A percentile compares a stretch with the other conserved stretches of the same genome.
phyloP scores from a whole-genome alignment of 148 eudicot species.

The Fagopyrum homotropicum region DNA sequence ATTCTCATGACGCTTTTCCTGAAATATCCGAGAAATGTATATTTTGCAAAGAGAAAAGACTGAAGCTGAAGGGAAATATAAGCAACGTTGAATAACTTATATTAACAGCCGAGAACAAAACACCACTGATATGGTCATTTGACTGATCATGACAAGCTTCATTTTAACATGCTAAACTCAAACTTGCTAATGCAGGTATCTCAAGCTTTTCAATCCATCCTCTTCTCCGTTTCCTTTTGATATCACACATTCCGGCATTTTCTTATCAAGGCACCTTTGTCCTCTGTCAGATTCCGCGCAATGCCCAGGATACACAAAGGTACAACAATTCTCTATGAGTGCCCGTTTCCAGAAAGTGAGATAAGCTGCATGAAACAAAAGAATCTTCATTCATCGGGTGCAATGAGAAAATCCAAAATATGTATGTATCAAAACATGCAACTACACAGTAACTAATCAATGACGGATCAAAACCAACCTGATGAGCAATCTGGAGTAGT shows the following conservation, averaged over 20 bases:
- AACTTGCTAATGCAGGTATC: not conserved
- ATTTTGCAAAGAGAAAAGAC: not conserved
- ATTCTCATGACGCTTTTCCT: not conserved
- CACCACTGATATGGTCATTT: not conserved
- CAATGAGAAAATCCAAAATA: not conserved
- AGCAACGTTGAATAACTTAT: not conserved
- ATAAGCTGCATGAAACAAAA: slow-evolving; percentile 9
- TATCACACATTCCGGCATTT: not conserved
- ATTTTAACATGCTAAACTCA: not conserved
- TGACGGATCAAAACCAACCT: slow-evolving; percentile 4
- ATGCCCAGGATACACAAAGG: not conserved
- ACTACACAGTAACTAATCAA: not conserved
- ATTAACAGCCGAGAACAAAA: not conserved
- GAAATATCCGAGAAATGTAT: not conserved
- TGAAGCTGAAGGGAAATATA: not conserved
- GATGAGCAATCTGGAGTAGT: slow-evolving; percentile 14
- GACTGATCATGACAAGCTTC: not conserved
- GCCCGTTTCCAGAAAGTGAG: slow-evolving; percentile 7
- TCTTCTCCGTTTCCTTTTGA: not conserved
- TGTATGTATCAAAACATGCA: not conserved
- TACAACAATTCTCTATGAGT: not conserved
- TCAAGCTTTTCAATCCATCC: not conserved
- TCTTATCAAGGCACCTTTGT: not conserved
- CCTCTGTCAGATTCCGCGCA: not conserved
- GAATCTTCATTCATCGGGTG: not conserved